Evolutionary conservation across 305 asterid genomes (phyloP).

Genomic region (Fraxinus angustifolia): DNA sequence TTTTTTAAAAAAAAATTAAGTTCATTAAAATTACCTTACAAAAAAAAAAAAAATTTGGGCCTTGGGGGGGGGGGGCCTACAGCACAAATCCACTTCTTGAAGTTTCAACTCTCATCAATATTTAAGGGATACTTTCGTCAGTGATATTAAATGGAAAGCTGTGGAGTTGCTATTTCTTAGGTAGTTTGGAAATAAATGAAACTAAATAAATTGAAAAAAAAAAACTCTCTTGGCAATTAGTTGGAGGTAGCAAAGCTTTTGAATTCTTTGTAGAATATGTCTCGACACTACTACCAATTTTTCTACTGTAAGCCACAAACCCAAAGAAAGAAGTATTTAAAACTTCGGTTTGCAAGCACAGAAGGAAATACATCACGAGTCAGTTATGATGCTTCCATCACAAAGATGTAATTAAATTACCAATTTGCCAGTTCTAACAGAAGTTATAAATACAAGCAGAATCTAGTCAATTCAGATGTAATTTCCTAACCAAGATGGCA

Average conservation of each 20-base stretch:
- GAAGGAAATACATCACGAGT: neutral
- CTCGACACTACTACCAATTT: too few species aligned
- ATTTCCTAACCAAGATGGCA: neutral
- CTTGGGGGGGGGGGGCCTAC: too few species aligned
- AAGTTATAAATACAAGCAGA: neutral
- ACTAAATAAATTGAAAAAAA: neutral
- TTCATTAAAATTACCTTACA: too few species aligned
- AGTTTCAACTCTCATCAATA: neutral
- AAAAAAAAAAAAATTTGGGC: too few species aligned
- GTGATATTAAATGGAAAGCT: neutral
- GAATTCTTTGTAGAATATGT: neutral
- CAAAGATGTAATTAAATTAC: neutral
- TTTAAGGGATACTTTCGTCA: neutral
- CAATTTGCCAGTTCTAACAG: neutral
- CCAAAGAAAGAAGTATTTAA: too few species aligned
- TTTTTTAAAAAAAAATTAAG: too few species aligned
- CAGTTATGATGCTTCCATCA: neutral
- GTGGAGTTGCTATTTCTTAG: neutral
- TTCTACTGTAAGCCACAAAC: too few species aligned
- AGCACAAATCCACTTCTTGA: neutral
- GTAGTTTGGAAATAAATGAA: neutral
- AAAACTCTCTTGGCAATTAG: neutral
- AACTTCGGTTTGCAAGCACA: too few species aligned
- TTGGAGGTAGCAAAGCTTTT: neutral
- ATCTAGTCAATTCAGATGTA: neutral